Evolutionary conservation across 169 alveolate species (phyloP), one percentile per base, ranked within the genome.

Genomic region (Eimeria maxima): DNA sequence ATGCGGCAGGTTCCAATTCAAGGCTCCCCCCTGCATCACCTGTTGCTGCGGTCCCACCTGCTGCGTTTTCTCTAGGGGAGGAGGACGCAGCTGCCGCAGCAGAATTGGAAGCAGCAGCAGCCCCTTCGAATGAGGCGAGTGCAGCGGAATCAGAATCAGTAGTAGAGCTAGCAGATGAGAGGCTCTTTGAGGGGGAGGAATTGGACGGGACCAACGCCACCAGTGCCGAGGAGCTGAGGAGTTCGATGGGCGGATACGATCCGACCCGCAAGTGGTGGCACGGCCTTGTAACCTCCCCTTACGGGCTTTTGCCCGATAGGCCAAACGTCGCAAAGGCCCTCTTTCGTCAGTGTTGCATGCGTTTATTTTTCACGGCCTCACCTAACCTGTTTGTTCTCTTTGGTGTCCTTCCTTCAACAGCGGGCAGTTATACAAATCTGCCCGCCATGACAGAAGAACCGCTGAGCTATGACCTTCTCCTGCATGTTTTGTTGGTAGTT

Each of bases 221-320:
- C 16, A 50, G 73, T 4, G 29, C 6, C 18, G 90, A 81, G 3
- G 90, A 81, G 27, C 50, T 81, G 10, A 20, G 42, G 44, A 53
- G 16, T 8, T 71, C 71, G 1, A 18, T 81, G 1, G 90, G 90
- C 18, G 44, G 50, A 2, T 81, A 0, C 27, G 90, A 50, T 13
- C 67, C 67, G 0, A 50, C 22, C 13, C 8, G 47, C 4, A 86
- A 38, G 63, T 86, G 93, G 93, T 86, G 93, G 93, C 93, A 86
- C 14, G 57, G 63, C 29, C 11, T 63, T 0, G 53, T 86, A 0
- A 63, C 93, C 16, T 86, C 93, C 44, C 18, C 76, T n/a, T 13
- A 60, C 44, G 80, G 78, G 47, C 74, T 44, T 6, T 33, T 86
- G 13, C 18, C 93, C 3, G n/a, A 86, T 18, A 55, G 93, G 27